Percentiles rank a stretch among this genome's conserved stretches.
Conservation (phyloP, 768 basidiomycete species). For the Lepiota venenata region DNA sequence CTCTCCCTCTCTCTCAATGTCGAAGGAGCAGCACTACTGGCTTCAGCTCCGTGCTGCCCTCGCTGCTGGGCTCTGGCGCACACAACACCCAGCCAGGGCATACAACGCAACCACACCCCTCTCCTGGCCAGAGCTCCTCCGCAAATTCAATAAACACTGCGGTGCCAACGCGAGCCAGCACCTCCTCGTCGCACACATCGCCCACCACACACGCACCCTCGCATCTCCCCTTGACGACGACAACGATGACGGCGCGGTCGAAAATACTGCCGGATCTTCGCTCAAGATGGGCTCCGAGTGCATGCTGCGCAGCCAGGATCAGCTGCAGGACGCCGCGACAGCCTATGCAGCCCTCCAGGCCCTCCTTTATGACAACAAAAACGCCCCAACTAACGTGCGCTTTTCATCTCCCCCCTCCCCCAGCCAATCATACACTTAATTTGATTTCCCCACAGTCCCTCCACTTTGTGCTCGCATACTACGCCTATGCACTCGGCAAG, state of each 20-base stretch:
- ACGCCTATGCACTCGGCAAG: constrained; percentile 71
- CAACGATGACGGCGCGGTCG: constrained; percentile 51
- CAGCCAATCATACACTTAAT: too few relatives aligned
- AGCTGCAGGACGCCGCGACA: too few relatives aligned
- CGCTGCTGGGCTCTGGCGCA: constrained; percentile 72
- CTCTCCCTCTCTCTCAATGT: too few relatives aligned
- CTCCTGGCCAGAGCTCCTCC: constrained; percentile 75
- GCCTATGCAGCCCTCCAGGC: too few relatives aligned
- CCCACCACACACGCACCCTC: constrained; percentile 63
- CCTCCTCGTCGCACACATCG: constrained; percentile 50
- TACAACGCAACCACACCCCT: constrained; percentile 47
- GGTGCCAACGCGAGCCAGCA: constrained; percentile 48
- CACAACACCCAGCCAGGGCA: constrained; percentile 55
- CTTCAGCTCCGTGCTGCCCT: constrained; percentile 66
- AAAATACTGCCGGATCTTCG: constrained; percentile 19
- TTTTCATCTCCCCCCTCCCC: background rate
- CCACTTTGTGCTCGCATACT: constrained; percentile 69
- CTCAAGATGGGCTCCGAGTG: constrained; percentile 57
- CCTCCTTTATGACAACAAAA: constrained; percentile 28
- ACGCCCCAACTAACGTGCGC: constrained; percentile 58
- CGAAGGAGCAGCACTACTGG: constrained; percentile 79
- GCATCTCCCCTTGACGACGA: constrained; percentile 53
- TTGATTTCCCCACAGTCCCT: constrained; percentile 51
- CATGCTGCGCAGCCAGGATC: constrained; percentile 31
- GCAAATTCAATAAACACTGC: constrained; percentile 88